Base-by-base conservation (phyloP, 768 basidiomycete genomes). In the Leccinum longicurvipes region DNA sequence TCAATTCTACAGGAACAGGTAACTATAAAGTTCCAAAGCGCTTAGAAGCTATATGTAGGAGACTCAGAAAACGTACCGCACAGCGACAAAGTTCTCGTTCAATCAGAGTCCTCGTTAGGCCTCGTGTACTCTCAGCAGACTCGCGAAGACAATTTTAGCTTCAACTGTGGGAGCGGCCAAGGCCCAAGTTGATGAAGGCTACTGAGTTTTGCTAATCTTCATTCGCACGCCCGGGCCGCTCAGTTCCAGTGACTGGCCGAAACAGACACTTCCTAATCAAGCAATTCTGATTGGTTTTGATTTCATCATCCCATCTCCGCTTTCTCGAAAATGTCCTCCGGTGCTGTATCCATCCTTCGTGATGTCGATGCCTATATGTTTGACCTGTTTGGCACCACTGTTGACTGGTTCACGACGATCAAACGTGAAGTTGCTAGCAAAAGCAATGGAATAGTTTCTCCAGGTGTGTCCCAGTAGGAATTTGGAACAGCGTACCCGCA, bases 311-410 rank as follows among this genome's bases (percentile, higher is more conserved):
- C n/a, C 39, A n/a, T 0, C n/a, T 41, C 39, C 39, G 39, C n/a
- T 41, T 42, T 41, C 39, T 21, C 19, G 9, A 41, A 21, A 31
- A 59, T 60, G 61, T 36, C 61, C 8, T 42, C 48, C 24, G 1
- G 47, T 15, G 47, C 47, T 10, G 2, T 15, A 7, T 39, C 39
- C 7, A 11, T 54, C 19, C 32, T 63, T 21, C 55, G 59, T 27
- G 66, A 69, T 19, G 64, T 81, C 23, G 74, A 81, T 29, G 78
- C 71, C 7, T 72, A 77, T 32, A 39, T 79, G 9, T 82, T 82
- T 50, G 80, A 82, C 46, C 75, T 78, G 14, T 75, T 82, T 47
- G 81, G 81, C 4, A 82, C 80, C 1, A 75, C 77, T 3, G 78
- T 81, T 11, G 77, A 82, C 56, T 82, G 70, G 68, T 63, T 64